Evolutionary conservation across 345 rosid genomes (phyloP).

Genomic region (Lumnitzera littorea): DNA sequence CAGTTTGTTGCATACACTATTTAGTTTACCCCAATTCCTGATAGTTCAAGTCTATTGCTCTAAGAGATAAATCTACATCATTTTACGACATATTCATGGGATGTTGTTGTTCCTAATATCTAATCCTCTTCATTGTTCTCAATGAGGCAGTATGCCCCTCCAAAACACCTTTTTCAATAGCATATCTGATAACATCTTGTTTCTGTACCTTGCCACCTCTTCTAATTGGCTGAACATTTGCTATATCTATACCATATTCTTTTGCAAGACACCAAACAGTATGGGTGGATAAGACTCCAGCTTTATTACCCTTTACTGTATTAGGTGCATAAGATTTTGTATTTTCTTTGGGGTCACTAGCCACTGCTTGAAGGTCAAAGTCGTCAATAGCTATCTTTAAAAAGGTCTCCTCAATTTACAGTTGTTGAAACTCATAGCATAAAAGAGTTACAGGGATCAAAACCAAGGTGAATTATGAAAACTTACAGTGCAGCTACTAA

Average conservation of each 20-base stretch:
- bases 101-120: slow-evolving; percentile 18
- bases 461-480: background rate
- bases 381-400: slow-evolving; percentile 57
- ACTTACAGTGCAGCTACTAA: background rate
- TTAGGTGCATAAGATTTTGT: slow-evolving; percentile 17
- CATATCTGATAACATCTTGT: slow-evolving; percentile 60
- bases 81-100: slow-evolving; percentile 11
- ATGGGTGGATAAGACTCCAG: slow-evolving; percentile 64
- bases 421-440: slow-evolving; percentile 12
- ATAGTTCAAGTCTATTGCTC: slow-evolving; percentile 40
- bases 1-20: slow-evolving; percentile 21
- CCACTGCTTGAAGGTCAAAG: slow-evolving; percentile 19
- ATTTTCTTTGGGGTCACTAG: slow-evolving; percentile 14
- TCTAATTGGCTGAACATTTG: slow-evolving; percentile 60
- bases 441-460: background rate
- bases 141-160: slow-evolving; percentile 23
- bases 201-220: slow-evolving; percentile 67
- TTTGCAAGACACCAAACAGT: slow-evolving; percentile 78
- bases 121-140: slow-evolving; percentile 16
- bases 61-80: slow-evolving; percentile 27
- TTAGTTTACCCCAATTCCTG: slow-evolving; percentile 21
- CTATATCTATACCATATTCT: slow-evolving; percentile 52
- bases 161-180: slow-evolving; percentile 36
- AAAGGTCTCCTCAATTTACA: slow-evolving; percentile 89
- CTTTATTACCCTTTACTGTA: slow-evolving; percentile 17